phyloP scores from a whole-genome alignment of 2,329 filamentous ascomycete genomes.

The Sphaceloma murrayae region DNA sequence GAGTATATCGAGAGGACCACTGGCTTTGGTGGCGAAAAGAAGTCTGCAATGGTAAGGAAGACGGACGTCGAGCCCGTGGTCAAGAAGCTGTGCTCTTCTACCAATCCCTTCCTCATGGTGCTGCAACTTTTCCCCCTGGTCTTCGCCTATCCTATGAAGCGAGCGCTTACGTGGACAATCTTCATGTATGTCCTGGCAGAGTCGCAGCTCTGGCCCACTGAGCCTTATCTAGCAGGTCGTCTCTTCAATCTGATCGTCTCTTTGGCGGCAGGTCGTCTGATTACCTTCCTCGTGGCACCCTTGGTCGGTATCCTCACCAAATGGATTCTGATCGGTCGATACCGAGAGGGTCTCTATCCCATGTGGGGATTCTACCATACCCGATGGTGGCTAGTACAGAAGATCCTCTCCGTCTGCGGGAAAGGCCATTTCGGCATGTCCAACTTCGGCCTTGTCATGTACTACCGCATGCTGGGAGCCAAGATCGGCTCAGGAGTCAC shows the following conservation, averaged over 20 bases:
- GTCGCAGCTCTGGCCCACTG: slow-evolving; percentile 35
- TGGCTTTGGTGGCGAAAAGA: slow-evolving; percentile 16
- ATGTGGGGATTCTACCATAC: slow-evolving; percentile 53
- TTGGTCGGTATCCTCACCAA: slow-evolving; percentile 43
- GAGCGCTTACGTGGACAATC: slow-evolving; percentile 44
- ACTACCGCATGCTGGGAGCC: slow-evolving; percentile 45
- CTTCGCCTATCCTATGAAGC: slow-evolving; percentile 43
- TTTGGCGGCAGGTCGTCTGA: slow-evolving; percentile 36
- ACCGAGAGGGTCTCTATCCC: slow-evolving; percentile 45
- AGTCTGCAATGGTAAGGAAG: slow-evolving; percentile 19
- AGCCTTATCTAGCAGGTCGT: slow-evolving; percentile 35
- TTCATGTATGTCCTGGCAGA: slow-evolving; percentile 42
- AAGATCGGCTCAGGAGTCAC: slow-evolving; percentile 45
- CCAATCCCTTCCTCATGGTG: slow-evolving; percentile 40
- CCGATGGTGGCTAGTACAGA: slow-evolving; percentile 50
- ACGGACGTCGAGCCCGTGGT: slow-evolving; percentile 17
- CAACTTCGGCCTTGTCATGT: slow-evolving; percentile 35
- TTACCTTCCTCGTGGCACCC: slow-evolving; percentile 36
- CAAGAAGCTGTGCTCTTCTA: slow-evolving; percentile 38
- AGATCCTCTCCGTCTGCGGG: slow-evolving; percentile 42
- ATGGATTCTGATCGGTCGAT: slow-evolving; percentile 47
- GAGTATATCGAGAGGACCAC: slow-evolving; percentile 29
- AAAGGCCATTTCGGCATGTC: slow-evolving; percentile 37
- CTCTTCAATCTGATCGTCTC: slow-evolving; percentile 41
- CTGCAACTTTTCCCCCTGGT: slow-evolving; percentile 44